These are phyloP conservation scores for Rossbeevera mucosa DNA, from an alignment of 768 basidiomycete species.

Conservation along the genomic window DNA sequence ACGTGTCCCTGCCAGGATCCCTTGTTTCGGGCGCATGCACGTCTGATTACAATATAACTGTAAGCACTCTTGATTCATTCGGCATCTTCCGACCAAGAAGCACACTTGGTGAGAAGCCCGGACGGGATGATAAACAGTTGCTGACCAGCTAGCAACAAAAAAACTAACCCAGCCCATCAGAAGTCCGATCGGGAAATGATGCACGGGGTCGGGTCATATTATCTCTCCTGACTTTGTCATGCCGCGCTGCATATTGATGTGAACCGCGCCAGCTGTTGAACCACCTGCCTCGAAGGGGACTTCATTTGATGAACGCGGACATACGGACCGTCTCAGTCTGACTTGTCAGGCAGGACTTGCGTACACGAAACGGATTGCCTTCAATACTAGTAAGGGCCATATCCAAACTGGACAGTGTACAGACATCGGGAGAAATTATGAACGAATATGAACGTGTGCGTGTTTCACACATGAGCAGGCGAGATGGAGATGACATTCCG, in stretches of 20 bases:
- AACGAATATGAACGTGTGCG: not conserved
- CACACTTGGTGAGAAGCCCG: not conserved
- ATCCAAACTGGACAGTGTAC: not conserved
- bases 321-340: not conserved
- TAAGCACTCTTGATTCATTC: not conserved
- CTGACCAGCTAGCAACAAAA: not conserved
- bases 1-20: no score
- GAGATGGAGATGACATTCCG: not conserved
- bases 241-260: not conserved
- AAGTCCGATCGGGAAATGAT: not conserved
- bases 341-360: not conserved
- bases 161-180: not conserved
- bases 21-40: not conserved
- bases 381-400: not conserved
- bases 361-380: constrained; percentile 1
- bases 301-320: not conserved
- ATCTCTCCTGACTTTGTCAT: not conserved
- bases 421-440: not conserved
- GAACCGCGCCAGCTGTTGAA: no score
- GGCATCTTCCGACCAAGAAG: not conserved
- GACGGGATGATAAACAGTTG: not conserved
- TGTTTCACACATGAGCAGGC: not conserved
- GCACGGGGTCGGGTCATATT: not conserved
- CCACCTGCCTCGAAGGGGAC: not conserved
- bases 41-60: not conserved